A percentile compares a stretch with the other conserved stretches of the same genome.
Conservation (phyloP, 768 basidiomycete genomes). For the Suillus clintonianus region DNA sequence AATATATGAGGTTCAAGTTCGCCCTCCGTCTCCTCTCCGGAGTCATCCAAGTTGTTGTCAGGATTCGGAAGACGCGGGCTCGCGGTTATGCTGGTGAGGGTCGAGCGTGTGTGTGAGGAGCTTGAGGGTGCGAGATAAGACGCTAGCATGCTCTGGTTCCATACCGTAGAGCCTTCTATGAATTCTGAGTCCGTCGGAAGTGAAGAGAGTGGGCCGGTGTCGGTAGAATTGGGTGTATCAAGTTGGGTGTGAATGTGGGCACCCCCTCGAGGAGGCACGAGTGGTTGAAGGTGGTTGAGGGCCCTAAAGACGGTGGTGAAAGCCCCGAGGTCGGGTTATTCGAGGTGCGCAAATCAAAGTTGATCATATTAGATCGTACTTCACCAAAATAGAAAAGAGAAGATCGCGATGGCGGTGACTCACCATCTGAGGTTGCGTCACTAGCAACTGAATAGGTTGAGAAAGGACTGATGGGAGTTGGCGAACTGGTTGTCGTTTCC, state of each 20-base stretch:
- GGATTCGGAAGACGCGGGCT: constrained; percentile 1
- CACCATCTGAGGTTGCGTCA: constrained; percentile 57
- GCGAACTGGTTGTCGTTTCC: constrained; percentile 35
- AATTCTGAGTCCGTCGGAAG: constrained; percentile 37
- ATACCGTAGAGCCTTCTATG: constrained; percentile 61
- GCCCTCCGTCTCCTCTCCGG: constrained; percentile 41
- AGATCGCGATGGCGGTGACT: constrained; percentile 5
- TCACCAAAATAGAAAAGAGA: not conserved
- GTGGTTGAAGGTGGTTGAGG: constrained; percentile 56
- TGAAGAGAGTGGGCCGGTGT: constrained; percentile 22
- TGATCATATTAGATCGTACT: not conserved
- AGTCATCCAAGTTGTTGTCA: constrained; percentile 10
- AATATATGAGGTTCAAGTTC: constrained; percentile 28
- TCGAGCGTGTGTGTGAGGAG: constrained; percentile 14
- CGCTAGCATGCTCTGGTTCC: constrained; percentile 59
- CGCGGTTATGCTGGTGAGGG: constrained; percentile 11
- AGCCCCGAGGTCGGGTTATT: constrained; percentile 73
- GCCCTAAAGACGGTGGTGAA: constrained; percentile 73
- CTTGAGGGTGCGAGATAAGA: constrained; percentile 50
- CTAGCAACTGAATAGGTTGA: constrained; percentile 41
- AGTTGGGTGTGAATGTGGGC: constrained; percentile 19
- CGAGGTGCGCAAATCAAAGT: constrained; percentile 19
- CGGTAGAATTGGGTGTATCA: constrained; percentile 30
- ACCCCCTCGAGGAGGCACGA: constrained; percentile 27
- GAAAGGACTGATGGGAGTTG: constrained; percentile 39